Evolutionary conservation across 768 basidiomycete species (phyloP).

Genomic region (Tulasnella sp.): DNA sequence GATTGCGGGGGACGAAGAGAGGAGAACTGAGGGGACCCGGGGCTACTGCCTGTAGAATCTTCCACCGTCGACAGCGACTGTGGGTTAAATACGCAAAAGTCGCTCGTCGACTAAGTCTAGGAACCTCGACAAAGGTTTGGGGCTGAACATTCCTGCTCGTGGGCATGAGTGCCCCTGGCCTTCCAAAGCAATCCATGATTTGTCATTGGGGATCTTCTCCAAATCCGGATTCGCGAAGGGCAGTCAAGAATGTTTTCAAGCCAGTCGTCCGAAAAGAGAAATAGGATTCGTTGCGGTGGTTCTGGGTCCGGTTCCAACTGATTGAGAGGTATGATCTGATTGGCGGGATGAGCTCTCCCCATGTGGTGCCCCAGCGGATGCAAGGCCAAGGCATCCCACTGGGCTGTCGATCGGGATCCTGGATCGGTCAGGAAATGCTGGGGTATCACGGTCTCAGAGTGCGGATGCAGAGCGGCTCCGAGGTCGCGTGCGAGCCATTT

Average conservation of each 20-base stretch:
- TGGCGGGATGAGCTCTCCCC: background rate
- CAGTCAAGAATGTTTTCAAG: background rate
- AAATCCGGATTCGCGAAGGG: background rate
- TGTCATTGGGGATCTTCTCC: background rate
- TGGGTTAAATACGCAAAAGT: background rate
- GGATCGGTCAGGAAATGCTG: background rate
- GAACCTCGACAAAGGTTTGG: background rate
- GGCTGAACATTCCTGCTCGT: background rate
- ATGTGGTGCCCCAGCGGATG: background rate
- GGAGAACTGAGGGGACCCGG: background rate
- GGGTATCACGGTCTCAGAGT: background rate
- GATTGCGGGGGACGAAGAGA: background rate
- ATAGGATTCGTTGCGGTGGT: background rate
- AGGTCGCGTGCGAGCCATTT: background rate
- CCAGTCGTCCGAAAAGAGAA: background rate
- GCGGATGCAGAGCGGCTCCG: background rate
- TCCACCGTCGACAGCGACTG: background rate
- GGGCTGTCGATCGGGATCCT: background rate
- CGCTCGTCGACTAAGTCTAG: background rate
- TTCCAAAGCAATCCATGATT: background rate
- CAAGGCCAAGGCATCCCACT: background rate
- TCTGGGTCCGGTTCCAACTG: background rate
- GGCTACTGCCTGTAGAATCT: background rate
- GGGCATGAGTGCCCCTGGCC: background rate
- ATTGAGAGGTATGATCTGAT: background rate